Conservation (phyloP, 2,329 filamentous ascomycete species). For the Periconia digitata region DNA sequence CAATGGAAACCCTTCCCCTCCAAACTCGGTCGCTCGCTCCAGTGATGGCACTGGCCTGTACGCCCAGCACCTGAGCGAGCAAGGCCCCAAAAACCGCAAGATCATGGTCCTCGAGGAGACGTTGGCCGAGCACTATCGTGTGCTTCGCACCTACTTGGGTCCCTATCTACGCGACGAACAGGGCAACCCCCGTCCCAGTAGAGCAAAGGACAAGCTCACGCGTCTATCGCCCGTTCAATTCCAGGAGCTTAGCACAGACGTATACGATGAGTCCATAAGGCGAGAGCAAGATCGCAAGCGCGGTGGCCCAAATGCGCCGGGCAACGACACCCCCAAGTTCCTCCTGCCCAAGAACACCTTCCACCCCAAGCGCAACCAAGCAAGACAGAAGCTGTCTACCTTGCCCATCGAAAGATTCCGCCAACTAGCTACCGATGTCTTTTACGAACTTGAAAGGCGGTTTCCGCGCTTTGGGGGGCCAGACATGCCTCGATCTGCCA, state of each 20-base stretch:
- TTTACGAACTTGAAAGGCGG: constrained; percentile 87
- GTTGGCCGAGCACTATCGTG: constrained; percentile 77
- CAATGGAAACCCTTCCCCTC: constrained; percentile 71
- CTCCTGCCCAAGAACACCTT: constrained; percentile 85
- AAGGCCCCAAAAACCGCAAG: constrained; percentile 60
- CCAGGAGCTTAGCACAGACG: constrained; percentile 95
- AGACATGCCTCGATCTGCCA: constrained; percentile 67
- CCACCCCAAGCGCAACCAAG: constrained; percentile 96
- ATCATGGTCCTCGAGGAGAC: constrained; percentile 65
- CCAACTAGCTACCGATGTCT: constrained; percentile 93
- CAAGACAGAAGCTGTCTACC: constrained; percentile 91
- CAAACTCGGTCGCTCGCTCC: constrained; percentile 82
- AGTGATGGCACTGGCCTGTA: constrained; percentile 76
- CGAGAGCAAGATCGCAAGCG: constrained; percentile 66
- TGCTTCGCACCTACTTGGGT: constrained; percentile 75
- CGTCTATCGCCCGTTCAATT: constrained; percentile 90
- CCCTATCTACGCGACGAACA: constrained; percentile 73
- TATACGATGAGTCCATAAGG: constrained; percentile 90
- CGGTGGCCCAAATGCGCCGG: constrained; percentile 51
- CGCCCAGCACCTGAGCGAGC: constrained; percentile 56
- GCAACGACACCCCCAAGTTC: constrained; percentile 55
- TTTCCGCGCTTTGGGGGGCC: constrained; percentile 77
- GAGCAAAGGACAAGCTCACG: constrained; percentile 91
- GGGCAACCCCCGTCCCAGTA: constrained; percentile 74
- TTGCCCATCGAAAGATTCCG: constrained; percentile 84